Conservation (phyloP, 257 asterid species). For the Solanum bukasovii region DNA sequence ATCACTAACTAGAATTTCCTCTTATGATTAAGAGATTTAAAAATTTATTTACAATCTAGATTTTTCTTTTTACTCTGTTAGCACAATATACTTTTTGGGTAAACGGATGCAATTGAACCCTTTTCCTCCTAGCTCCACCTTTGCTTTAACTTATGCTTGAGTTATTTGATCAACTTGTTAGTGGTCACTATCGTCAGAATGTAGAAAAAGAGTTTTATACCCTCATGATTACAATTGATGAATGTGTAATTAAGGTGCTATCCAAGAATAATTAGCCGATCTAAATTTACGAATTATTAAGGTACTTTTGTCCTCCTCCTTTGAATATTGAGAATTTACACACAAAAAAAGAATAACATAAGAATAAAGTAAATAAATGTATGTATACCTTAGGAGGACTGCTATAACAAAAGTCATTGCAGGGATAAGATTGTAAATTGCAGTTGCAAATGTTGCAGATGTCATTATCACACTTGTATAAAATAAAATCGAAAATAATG, state of each 20-base stretch:
- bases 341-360: not conserved
- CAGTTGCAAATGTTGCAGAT: slow-evolving; percentile 15
- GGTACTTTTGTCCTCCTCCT: not conserved
- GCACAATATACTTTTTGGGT: not conserved
- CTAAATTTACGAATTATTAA: not conserved
- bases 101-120: not conserved
- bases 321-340: not conserved
- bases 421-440: slow-evolving; percentile 13
- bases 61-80: not conserved
- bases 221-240: not conserved
- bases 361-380: not conserved
- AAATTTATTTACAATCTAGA: not conserved
- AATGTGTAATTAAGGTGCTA: not conserved
- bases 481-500: slow-evolving; percentile 11
- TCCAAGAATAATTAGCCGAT: not conserved
- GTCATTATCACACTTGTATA: slow-evolving; percentile 8
- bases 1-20: not conserved
- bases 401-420: slow-evolving; percentile 13
- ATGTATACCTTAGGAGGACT: slow-evolving; percentile 2
- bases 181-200: not conserved
- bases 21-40: not conserved
- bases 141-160: not conserved
- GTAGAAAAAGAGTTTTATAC: not conserved
- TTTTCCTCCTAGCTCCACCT: not conserved
- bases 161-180: too few species aligned